phyloP scores from a whole-genome alignment of 2,329 filamentous ascomycete species.

The Penicillium aurantiogriseum region DNA sequence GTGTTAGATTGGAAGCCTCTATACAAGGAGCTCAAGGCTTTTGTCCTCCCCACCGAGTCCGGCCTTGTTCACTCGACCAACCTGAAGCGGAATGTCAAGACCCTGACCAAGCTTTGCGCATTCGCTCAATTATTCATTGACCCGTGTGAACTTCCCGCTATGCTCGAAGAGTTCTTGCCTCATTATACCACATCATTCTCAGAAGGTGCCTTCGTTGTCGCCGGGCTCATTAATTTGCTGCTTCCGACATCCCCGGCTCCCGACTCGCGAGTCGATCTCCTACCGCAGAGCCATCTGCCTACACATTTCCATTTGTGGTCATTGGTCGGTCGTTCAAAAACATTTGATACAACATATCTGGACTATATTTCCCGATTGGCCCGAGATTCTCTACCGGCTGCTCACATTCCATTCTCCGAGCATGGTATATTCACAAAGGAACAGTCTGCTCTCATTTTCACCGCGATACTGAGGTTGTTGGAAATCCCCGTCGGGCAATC shows the following conservation, averaged over 20 bases:
- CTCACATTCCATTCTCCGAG: conserved; percentile 75
- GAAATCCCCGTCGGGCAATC: conserved; percentile 97
- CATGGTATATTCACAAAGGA: conserved; percentile 90
- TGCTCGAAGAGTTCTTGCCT: conserved; percentile 75
- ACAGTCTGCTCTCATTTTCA: conserved; percentile 90
- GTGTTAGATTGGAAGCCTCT: conserved; percentile 88
- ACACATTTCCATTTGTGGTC: conserved; percentile 98
- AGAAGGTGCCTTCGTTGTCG: conserved; percentile 89
- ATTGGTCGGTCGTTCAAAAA: conserved; percentile 82
- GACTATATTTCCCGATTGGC: conserved; percentile 87
- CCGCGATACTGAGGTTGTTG: conserved; percentile 79
- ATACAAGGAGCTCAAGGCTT: conserved; percentile 86
- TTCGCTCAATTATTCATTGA: conserved; percentile 93
- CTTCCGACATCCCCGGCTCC: conserved; percentile 77
- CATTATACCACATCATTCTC: conserved; percentile 93
- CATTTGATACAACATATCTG: conserved; percentile 81
- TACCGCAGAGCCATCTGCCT: conserved; percentile 83
- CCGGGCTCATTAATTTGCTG: conserved; percentile 79
- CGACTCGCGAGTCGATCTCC: conserved; percentile 68
- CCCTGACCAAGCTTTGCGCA: conserved; percentile 82
- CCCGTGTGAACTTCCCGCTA: conserved; percentile 75
- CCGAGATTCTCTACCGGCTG: conserved; percentile 73
- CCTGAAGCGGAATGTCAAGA: conserved; percentile 65
- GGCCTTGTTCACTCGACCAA: conserved; percentile 61
- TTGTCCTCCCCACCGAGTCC: conserved; percentile 82